Conservation (phyloP, 1,284 basidiomycete species). For the Trichosporon coremiiforme region DNA sequence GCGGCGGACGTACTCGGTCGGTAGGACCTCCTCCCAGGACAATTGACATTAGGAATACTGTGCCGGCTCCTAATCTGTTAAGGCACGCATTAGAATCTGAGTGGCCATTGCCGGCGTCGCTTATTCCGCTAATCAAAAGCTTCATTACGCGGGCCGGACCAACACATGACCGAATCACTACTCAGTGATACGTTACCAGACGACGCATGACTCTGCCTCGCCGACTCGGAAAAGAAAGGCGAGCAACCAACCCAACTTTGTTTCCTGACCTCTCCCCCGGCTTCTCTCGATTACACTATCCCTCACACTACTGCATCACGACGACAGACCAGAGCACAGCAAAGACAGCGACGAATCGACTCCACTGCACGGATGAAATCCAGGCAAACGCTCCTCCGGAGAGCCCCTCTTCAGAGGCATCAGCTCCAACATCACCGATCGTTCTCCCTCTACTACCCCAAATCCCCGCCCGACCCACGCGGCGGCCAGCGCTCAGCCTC, state of each 20-base stretch:
- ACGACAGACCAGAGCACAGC: slow-evolving; percentile 10
- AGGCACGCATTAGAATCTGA: slow-evolving; percentile 2
- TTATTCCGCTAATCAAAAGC: slow-evolving; percentile 8
- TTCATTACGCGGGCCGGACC: slow-evolving; percentile 17
- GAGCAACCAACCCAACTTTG: slow-evolving; percentile 15
- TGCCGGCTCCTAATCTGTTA: neutral
- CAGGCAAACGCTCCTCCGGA: neutral
- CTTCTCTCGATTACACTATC: neutral
- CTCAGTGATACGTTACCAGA: slow-evolving; percentile 8
- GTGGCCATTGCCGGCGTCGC: neutral
- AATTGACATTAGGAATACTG: neutral
- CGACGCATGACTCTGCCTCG: slow-evolving; percentile 10
- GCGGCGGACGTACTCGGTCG: slow-evolving; percentile 13
- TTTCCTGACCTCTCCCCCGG: neutral
- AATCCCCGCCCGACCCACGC: slow-evolving; percentile 35
- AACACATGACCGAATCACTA: slow-evolving; percentile 16
- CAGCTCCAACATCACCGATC: slow-evolving; percentile 20
- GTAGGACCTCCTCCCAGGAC: neutral
- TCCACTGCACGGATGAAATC: slow-evolving; percentile 22
- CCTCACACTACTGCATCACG: neutral
- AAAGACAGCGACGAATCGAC: neutral
- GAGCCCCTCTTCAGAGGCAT: slow-evolving; percentile 15
- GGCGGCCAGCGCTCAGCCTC: slow-evolving; percentile 36
- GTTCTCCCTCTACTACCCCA: slow-evolving; percentile 32
- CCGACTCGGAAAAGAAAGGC: slow-evolving; percentile 16